Conservation (phyloP, 2,329 filamentous ascomycete genomes). For the Cladosporium phlei region DNA sequence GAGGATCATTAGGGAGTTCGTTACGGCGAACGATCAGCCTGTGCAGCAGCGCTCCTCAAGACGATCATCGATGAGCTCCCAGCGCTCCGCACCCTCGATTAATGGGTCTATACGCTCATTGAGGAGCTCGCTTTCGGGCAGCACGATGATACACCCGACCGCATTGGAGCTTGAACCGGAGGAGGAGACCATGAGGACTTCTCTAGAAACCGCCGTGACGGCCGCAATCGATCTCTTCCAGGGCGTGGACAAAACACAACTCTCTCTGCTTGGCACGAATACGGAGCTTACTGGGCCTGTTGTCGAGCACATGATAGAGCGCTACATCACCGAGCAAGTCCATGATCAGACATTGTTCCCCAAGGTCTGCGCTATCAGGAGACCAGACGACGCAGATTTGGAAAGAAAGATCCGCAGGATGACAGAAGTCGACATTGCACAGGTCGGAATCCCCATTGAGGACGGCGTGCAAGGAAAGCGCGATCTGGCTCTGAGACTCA, state of each 20-base stretch:
- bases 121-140: constrained; percentile 33
- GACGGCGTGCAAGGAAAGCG: constrained; percentile 74
- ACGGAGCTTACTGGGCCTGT: constrained; percentile 89
- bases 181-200: constrained; percentile 82
- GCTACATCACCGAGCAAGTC: constrained; percentile 88
- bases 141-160: constrained; percentile 40
- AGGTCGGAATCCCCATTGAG: constrained; percentile 83
- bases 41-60: constrained; percentile 40
- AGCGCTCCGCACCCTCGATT: constrained; percentile 30
- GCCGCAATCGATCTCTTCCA: constrained; percentile 94
- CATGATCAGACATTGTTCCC: constrained; percentile 82
- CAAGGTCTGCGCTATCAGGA: constrained; percentile 69
- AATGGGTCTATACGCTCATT: constrained; percentile 32
- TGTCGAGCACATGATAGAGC: constrained; percentile 90
- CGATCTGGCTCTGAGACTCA: constrained; percentile 71
- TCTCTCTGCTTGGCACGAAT: constrained; percentile 84
- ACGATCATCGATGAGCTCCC: constrained; percentile 32
- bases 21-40: constrained; percentile 76
- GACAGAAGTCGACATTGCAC: constrained; percentile 88
- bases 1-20: constrained; percentile 84
- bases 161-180: constrained; percentile 76
- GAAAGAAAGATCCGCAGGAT: constrained; percentile 89
- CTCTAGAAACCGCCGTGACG: constrained; percentile 86
- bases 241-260: constrained; percentile 88
- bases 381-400: constrained; percentile 77